phyloP scores from a whole-genome alignment of 768 basidiomycete species.

The Tulasnella sp. region DNA sequence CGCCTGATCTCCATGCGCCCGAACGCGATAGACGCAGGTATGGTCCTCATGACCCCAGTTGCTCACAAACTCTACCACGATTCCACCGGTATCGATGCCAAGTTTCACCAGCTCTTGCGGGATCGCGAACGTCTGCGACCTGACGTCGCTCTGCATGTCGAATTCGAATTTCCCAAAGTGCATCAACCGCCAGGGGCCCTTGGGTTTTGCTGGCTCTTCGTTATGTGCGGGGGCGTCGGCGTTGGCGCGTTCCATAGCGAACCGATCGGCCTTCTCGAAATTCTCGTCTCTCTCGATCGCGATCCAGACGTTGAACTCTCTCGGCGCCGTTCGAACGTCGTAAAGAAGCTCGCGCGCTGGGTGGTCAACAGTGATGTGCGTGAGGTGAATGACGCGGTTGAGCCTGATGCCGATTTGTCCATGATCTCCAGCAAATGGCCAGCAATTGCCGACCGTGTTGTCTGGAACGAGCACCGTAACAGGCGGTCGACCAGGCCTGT shows the following conservation, averaged over 20 bases:
- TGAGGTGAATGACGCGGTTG: constrained; percentile 44
- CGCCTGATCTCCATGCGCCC: constrained; percentile 49
- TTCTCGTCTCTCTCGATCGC: constrained; percentile 73
- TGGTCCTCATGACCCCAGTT: constrained; percentile 81
- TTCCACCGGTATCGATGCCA: constrained; percentile 73
- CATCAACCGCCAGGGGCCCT: constrained; percentile 26
- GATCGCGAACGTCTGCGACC: constrained; percentile 75
- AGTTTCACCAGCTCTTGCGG: constrained; percentile 53
- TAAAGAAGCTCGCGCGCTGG: constrained; percentile 70
- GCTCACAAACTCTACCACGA: constrained; percentile 63
- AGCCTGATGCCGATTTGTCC: constrained; percentile 81
- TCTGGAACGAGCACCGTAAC: constrained; percentile 84
- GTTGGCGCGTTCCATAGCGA: constrained; percentile 22
- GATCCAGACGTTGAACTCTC: constrained; percentile 85
- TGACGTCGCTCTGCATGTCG: constrained; percentile 38
- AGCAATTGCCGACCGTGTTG: constrained; percentile 73
- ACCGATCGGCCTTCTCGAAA: constrained; percentile 44
- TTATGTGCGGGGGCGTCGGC: not conserved
- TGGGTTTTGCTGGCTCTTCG: constrained; percentile 16
- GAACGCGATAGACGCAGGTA: constrained; percentile 82
- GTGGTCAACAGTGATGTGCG: constrained; percentile 78
- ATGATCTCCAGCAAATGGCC: constrained; percentile 72
- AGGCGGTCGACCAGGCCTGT: constrained; percentile 61
- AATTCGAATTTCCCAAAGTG: constrained; percentile 63
- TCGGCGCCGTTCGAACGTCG: constrained; percentile 71